A percentile compares a stretch with the other conserved stretches of the same genome.
These are phyloP conservation scores for Bacterosira constricta DNA, from an alignment of 108 stramenopile genomes.

Conservation along the genomic window DNA sequence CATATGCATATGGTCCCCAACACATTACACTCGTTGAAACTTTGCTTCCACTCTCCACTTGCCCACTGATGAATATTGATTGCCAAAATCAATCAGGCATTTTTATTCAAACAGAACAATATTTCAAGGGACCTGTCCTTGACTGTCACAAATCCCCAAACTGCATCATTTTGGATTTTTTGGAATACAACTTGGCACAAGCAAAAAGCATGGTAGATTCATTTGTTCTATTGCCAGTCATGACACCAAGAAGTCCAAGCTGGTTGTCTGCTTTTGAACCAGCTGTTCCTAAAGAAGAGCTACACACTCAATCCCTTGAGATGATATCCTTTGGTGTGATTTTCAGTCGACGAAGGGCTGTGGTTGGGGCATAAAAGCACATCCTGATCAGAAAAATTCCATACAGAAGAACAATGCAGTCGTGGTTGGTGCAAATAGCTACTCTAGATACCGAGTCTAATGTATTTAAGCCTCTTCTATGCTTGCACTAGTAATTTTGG, in stretches of 20 bases:
- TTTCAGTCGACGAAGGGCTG: not conserved
- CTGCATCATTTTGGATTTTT: constrained; percentile 11
- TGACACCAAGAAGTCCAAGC: constrained; percentile 11
- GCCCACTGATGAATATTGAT: not conserved
- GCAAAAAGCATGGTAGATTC: not conserved
- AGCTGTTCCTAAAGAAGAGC: not conserved
- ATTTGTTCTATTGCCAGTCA: constrained; percentile 5
- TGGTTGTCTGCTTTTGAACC: not conserved
- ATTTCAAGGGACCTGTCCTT: not conserved
- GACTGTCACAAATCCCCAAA: not conserved
- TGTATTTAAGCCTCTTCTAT: too few species aligned
- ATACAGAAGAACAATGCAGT: not conserved
- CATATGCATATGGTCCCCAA: not conserved
- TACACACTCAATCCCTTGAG: not conserved
- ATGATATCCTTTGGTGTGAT: not conserved
- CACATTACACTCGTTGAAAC: not conserved
- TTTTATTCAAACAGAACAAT: not conserved
- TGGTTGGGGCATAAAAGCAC: not conserved
- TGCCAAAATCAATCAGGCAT: not conserved
- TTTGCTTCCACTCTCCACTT: not conserved
- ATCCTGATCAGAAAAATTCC: not conserved
- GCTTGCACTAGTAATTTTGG: too few species aligned
- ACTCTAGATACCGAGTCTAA: too few species aligned
- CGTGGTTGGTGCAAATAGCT: too few species aligned
- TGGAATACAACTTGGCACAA: not conserved